Evolutionary conservation across 2,329 filamentous ascomycete genomes (phyloP), one percentile per base, ranked within the genome.

Genomic region (Penicillium capsulatum): DNA sequence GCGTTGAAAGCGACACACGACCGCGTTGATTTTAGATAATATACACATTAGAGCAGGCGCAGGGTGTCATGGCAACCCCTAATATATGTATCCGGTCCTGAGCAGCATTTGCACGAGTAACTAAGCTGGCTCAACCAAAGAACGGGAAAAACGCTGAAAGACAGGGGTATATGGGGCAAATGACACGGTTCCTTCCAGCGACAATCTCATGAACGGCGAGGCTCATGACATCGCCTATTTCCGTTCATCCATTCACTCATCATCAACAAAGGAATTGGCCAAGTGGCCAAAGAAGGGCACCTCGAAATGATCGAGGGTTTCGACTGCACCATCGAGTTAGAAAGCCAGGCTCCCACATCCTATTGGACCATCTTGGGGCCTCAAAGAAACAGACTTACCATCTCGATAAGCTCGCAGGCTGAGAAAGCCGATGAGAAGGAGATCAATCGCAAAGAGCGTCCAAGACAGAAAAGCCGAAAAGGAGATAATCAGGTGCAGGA

Each of bases 231-330:
- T 5, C 26, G 26, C 33, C 17, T 11, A 35, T 26, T 41, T 9
- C 29, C 19, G 38, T 26, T 19, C 14, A 17, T 16, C 6, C 19
- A 10, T 29, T 20, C 14, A 19, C 64, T 96, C 92, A 60, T 95
- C 86, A 58, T 96, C 91, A 41, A 97, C 75, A 59, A 96, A 91
- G 17, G 84, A 84, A 66, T 84, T 94, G 30, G 92, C 92, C 53
- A 96, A 70, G 29, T 75, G 75, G 3, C 92, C 92, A 57, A 97
- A 84, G 58, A 94, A 80, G 0, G 91, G 91, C 2, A 96, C 76
- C 65, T 97, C 90, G 47, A 83, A 94, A 61, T 91, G 70, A 40
- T 75, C 69, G 35, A 83, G 68, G 1, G 75, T 80, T 47, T 82
- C 79, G 36, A 81, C 79, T 82, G 20, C 19, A 2, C 13, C 11